phyloP scores from a whole-genome alignment of 2,329 filamentous ascomycete genomes.

The Coleophoma eucalyptorum region DNA sequence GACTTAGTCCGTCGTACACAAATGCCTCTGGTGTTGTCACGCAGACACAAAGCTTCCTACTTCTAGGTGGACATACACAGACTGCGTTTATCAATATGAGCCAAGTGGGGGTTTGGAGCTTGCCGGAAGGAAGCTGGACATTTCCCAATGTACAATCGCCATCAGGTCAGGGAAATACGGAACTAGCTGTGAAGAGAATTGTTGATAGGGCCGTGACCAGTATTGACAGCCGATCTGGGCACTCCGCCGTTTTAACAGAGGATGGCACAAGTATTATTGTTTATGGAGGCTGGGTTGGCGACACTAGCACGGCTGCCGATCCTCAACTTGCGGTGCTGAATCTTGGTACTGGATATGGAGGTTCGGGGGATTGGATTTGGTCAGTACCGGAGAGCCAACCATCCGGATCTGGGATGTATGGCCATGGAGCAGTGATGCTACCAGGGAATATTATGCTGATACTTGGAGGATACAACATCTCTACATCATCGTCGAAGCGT shows the following conservation, averaged over 20 bases:
- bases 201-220: slow-evolving; percentile 7
- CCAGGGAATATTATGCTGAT: slow-evolving; percentile 68
- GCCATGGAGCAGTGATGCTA: slow-evolving; percentile 59
- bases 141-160: slow-evolving; percentile 65
- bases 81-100: slow-evolving; percentile 92
- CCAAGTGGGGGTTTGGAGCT: slow-evolving; percentile 78
- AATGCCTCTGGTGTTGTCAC: slow-evolving; percentile 62
- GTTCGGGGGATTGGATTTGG: slow-evolving; percentile 70
- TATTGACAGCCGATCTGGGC: slow-evolving; percentile 77
- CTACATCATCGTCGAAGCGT: slow-evolving; percentile 27
- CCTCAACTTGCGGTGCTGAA: slow-evolving; percentile 79
- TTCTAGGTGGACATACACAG: slow-evolving; percentile 82
- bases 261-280: slow-evolving; percentile 77
- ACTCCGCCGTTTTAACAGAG: slow-evolving; percentile 76
- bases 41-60: slow-evolving; percentile 73
- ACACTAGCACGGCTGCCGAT: slow-evolving; percentile 68
- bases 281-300: slow-evolving; percentile 89
- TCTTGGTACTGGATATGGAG: slow-evolving; percentile 70
- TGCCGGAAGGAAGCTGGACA: slow-evolving; percentile 84
- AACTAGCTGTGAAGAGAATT: slow-evolving; percentile 48
- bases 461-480: slow-evolving; percentile 57
- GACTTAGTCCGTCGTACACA: slow-evolving; percentile 65
- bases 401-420: slow-evolving; percentile 48
- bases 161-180: slow-evolving; percentile 38
- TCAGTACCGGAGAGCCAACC: slow-evolving; percentile 48